A percentile compares a stretch with the other conserved stretches of the same genome.
Conservation (phyloP, 2,329 filamentous ascomycete species). For the Ambrosiella beaveri region DNA sequence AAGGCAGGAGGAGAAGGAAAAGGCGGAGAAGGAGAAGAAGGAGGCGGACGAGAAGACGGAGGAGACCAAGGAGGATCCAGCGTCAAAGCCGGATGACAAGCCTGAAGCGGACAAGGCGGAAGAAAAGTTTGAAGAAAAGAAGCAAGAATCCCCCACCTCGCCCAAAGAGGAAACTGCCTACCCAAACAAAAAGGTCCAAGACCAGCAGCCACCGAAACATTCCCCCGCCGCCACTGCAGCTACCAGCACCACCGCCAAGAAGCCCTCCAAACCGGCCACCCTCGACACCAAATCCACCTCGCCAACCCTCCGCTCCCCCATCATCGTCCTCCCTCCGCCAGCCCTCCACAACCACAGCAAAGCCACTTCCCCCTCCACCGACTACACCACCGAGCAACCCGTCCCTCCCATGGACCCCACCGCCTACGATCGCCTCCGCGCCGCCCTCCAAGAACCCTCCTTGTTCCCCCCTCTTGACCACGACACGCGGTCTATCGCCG, state of each 20-base stretch:
- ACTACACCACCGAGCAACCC: slow-evolving; percentile 6
- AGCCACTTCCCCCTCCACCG: neutral
- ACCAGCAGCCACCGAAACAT: neutral
- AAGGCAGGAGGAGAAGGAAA: slow-evolving; percentile 13
- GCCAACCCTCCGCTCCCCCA: neutral
- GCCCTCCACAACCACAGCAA: neutral
- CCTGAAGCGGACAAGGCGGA: neutral
- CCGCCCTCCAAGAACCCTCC: slow-evolving; percentile 13
- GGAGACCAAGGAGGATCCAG: slow-evolving; percentile 17
- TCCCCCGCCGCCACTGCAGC: too few species aligned
- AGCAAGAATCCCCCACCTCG: slow-evolving; percentile 11
- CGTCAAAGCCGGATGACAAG: slow-evolving; percentile 16
- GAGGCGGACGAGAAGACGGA: slow-evolving; percentile 9
- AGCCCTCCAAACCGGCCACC: neutral
- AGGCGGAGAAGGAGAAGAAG: slow-evolving; percentile 9
- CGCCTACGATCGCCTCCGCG: slow-evolving; percentile 13
- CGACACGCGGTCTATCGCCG: slow-evolving; percentile 10
- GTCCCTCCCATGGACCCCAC: slow-evolving; percentile 7
- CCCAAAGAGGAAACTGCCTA: neutral
- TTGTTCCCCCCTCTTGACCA: slow-evolving; percentile 1
- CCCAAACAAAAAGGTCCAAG: neutral
- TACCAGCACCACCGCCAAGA: neutral
- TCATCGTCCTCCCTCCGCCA: neutral
- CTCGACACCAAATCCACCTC: neutral
- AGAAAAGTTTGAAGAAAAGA: slow-evolving; percentile 13